These are phyloP conservation scores for Yueomyces sinensis DNA, from an alignment of 805 yeast species.

Conservation along the genomic window DNA sequence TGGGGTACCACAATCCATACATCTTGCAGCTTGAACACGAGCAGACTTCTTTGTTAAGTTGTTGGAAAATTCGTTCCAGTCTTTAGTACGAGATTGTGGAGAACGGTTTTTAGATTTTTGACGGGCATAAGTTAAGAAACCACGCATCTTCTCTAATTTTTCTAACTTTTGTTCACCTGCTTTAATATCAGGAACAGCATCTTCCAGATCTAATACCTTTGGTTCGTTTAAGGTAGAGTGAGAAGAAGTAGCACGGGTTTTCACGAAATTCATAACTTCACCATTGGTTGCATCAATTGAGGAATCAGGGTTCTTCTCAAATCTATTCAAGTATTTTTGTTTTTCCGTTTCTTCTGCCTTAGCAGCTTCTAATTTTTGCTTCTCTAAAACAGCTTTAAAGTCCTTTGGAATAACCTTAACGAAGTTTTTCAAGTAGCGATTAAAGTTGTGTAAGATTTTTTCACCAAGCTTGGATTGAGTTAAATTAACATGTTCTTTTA, in stretches of 20 bases:
- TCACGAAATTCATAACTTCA: constrained; percentile 52
- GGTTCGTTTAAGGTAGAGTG: constrained; percentile 48
- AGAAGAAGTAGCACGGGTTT: constrained; percentile 20
- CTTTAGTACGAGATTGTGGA: constrained; percentile 61
- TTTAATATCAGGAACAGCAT: constrained; percentile 59
- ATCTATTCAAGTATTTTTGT: constrained; percentile 49
- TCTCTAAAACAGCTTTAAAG: constrained; percentile 78
- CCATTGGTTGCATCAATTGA: constrained; percentile 83
- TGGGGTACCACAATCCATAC: constrained; percentile 99
- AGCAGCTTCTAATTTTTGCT: constrained; percentile 59
- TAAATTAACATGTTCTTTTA: constrained; percentile 92
- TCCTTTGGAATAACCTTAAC: constrained; percentile 90
- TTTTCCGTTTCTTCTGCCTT: constrained; percentile 45
- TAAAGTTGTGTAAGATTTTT: constrained; percentile 71
- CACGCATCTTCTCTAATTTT: constrained; percentile 55
- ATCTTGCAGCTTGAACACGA: constrained; percentile 85
- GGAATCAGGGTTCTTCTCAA: constrained; percentile 46
- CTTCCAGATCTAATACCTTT: constrained; percentile 78
- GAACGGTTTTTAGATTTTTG: constrained; percentile 78
- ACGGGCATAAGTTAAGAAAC: constrained; percentile 88
- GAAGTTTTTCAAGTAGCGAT: constrained; percentile 74
- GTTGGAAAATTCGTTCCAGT: constrained; percentile 84
- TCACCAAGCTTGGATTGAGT: constrained; percentile 87
- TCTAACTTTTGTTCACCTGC: constrained; percentile 51
- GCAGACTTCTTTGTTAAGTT: constrained; percentile 79